Conservation (phyloP, 2,329 filamentous ascomycete genomes). For the Fusarium chlamydosporum region DNA sequence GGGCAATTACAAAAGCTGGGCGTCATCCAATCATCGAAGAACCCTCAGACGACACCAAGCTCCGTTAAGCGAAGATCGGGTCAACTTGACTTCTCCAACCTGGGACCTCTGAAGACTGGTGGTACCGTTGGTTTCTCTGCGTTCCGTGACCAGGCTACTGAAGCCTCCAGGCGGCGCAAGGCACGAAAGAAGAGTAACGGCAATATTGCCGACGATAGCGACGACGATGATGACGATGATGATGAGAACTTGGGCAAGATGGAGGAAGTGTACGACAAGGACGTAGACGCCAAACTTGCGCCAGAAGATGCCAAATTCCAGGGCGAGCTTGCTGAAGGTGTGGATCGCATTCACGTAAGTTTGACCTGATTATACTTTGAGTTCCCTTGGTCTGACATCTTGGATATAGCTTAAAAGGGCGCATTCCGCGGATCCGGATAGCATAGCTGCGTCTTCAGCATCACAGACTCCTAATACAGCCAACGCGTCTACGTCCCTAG, state of each 20-base stretch:
- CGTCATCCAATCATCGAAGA: conserved; percentile 79
- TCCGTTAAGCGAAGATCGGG: conserved; percentile 83
- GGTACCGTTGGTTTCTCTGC: conserved; percentile 91
- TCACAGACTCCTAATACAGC: conserved; percentile 59
- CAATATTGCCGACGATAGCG: conserved; percentile 79
- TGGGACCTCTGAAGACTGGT: conserved; percentile 86
- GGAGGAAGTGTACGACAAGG: conserved; percentile 74
- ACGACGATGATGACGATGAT: conserved; percentile 79
- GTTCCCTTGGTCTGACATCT: conserved; percentile 27
- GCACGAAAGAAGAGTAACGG: conserved; percentile 74
- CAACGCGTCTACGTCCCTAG: conserved; percentile 57
- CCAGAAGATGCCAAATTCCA: conserved; percentile 80
- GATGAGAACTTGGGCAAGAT: conserved; percentile 73
- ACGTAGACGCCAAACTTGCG: conserved; percentile 70
- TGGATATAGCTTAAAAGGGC: conserved; percentile 79
- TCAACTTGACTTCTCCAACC: conserved; percentile 85
- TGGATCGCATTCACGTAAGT: conserved; percentile 84
- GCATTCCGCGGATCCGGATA: conserved; percentile 79
- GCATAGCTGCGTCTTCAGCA: conserved; percentile 55
- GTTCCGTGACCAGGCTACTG: conserved; percentile 80
- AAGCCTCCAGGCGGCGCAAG: conserved; percentile 69
- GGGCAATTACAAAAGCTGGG: conserved; percentile 98
- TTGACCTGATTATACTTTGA: neutral
- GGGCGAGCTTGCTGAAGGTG: conserved; percentile 83
- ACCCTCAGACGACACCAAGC: conserved; percentile 71